Evolutionary conservation across 1,284 basidiomycete species (phyloP).

Genomic region (Malassezia vespertilionis): DNA sequence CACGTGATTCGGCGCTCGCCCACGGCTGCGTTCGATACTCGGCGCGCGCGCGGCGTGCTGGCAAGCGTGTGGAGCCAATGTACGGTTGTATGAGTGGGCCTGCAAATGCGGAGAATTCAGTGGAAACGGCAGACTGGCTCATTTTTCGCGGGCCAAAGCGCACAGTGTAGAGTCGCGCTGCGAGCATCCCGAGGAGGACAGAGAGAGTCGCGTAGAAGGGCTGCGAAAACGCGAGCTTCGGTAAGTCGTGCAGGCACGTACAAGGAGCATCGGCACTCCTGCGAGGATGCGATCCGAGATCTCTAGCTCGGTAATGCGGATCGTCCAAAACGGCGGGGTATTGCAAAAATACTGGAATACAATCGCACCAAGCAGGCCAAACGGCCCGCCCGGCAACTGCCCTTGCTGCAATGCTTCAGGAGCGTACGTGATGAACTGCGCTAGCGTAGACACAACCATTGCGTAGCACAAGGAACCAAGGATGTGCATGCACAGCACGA

Average conservation of each 20-base stretch:
- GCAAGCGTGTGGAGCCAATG: constrained; percentile 8
- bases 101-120: background rate
- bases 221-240: constrained; percentile 10
- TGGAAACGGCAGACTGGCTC: background rate
- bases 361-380: constrained; percentile 8
- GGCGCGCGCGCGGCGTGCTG: constrained; percentile 7
- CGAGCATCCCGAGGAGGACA: constrained; percentile 6
- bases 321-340: constrained; percentile 13
- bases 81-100: background rate
- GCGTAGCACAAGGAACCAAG: constrained; percentile 5
- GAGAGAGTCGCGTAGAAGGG: constrained; percentile 4
- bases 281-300: constrained; percentile 7
- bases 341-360: background rate
- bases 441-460: background rate
- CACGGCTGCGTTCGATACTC: constrained; percentile 1
- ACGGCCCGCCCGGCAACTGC: constrained; percentile 14
- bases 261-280: background rate
- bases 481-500: background rate
- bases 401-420: too few species aligned
- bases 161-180: constrained; percentile 4
- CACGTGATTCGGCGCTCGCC: constrained; percentile 1
- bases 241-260: background rate
- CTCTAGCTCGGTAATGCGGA: constrained; percentile 6
- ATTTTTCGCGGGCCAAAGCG: background rate
- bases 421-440: too few species aligned